phyloP scores from a whole-genome alignment of 495 filamentous ascomycete genomes.

The Penicillium longicatenatum region DNA sequence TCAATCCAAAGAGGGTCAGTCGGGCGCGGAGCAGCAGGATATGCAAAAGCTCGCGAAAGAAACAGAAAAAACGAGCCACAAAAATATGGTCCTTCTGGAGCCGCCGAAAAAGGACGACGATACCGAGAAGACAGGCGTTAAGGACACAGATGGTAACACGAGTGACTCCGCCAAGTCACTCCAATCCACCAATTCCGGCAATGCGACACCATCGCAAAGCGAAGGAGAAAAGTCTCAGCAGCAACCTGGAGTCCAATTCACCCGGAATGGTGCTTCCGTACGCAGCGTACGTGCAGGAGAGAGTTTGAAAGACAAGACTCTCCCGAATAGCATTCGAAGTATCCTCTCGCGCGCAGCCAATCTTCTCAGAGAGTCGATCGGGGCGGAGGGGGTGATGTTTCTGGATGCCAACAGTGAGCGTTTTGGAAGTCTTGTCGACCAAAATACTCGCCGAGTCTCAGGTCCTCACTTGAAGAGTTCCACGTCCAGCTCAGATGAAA shows the following conservation, averaged over 20 bases:
- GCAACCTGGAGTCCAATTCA: neutral
- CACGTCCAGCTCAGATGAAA: slow-evolving; percentile 1
- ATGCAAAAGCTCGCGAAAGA: neutral
- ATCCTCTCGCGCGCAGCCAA: slow-evolving; percentile 42
- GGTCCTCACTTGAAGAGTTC: neutral
- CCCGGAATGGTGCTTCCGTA: neutral
- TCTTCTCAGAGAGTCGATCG: slow-evolving; percentile 51
- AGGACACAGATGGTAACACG: neutral
- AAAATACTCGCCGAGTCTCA: neutral
- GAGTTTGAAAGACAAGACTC: neutral
- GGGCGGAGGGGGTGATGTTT: slow-evolving; percentile 51
- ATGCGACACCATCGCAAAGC: neutral
- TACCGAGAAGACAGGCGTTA: neutral
- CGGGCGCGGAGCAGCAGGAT: neutral
- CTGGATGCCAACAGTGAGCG: slow-evolving; percentile 8
- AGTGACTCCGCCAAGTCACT: neutral
- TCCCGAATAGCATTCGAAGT: slow-evolving; percentile 1
- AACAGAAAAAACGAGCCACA: neutral
- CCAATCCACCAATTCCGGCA: neutral
- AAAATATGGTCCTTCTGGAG: neutral
- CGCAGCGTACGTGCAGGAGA: neutral
- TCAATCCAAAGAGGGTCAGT: neutral
- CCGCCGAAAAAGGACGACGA: neutral
- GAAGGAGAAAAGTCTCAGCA: neutral
- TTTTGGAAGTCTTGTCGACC: slow-evolving; percentile 5